Percentiles rank a stretch among this genome's conserved stretches.
phyloP scores from a whole-genome alignment of 2,329 filamentous ascomycete species.

The Rutstroemia sydowiana region DNA sequence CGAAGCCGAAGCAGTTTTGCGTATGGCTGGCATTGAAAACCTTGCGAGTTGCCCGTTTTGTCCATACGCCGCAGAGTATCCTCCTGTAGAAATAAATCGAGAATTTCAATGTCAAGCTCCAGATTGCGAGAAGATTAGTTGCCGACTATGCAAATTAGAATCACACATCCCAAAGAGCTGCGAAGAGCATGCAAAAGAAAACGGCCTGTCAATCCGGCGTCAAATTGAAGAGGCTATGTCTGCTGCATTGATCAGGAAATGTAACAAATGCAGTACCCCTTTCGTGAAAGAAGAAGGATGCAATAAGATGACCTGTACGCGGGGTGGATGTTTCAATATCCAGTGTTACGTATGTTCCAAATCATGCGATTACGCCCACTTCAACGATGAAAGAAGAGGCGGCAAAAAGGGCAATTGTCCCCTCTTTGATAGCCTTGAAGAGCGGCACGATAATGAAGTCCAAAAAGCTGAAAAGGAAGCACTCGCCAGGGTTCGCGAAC shows the following conservation, averaged over 20 bases:
- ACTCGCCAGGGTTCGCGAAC: constrained; percentile 44
- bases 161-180: constrained; percentile 70
- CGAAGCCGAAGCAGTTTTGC: constrained; percentile 62
- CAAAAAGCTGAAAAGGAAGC: constrained; percentile 52
- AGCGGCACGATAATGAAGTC: constrained; percentile 57
- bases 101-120: constrained; percentile 67
- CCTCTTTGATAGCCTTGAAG: constrained; percentile 55
- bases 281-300: constrained; percentile 76
- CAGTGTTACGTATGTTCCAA: constrained; percentile 69
- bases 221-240: constrained; percentile 80
- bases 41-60: constrained; percentile 77
- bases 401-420: constrained; percentile 52
- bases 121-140: constrained; percentile 57
- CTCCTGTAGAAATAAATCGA: constrained; percentile 56
- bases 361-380: constrained; percentile 61
- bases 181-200: constrained; percentile 54
- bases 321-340: constrained; percentile 41
- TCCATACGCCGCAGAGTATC: constrained; percentile 68
- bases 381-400: constrained; percentile 45
- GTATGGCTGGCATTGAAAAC: constrained; percentile 62
- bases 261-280: constrained; percentile 55
- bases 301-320: constrained; percentile 73
- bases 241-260: constrained; percentile 66
- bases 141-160: constrained; percentile 58
- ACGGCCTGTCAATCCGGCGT: constrained; percentile 54